These are phyloP conservation scores for Didymella keratinophila DNA, from an alignment of 2,329 filamentous ascomycete species.

Conservation along the genomic window DNA sequence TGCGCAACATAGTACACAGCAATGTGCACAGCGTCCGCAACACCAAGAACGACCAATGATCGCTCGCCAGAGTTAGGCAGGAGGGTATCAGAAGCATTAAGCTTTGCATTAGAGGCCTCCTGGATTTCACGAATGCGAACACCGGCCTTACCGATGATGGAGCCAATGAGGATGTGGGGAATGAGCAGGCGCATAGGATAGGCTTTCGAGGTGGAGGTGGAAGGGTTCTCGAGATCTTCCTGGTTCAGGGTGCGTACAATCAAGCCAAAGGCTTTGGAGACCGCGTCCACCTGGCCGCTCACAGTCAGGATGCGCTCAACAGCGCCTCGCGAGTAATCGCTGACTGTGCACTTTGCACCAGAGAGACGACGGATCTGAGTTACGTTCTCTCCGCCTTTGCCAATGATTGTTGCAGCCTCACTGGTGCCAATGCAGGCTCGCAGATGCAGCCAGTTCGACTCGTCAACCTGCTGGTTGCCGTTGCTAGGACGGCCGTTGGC, in stretches of 20 bases:
- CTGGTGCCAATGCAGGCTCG: slow-evolving; percentile 96
- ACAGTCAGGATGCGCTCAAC: slow-evolving; percentile 98
- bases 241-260: slow-evolving; percentile 99
- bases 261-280: slow-evolving; percentile 97
- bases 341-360: slow-evolving; percentile 97
- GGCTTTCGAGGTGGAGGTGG: slow-evolving; percentile 93
- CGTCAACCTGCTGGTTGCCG: slow-evolving; percentile 72
- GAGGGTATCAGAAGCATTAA: slow-evolving; percentile 96
- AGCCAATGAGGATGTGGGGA: slow-evolving; percentile 96
- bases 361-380: slow-evolving; percentile 95
- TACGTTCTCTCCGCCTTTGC: slow-evolving; percentile 98
- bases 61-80: slow-evolving; percentile 94
- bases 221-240: slow-evolving; percentile 86
- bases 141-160: slow-evolving; percentile 97
- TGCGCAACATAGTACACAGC: slow-evolving; percentile 98
- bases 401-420: slow-evolving; percentile 96
- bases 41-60: slow-evolving; percentile 96
- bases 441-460: slow-evolving; percentile 96
- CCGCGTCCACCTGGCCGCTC: slow-evolving; percentile 93
- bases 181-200: slow-evolving; percentile 95
- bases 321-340: slow-evolving; percentile 95
- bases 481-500: slow-evolving; percentile 60
- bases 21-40: slow-evolving; percentile 98
- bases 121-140: slow-evolving; percentile 98
- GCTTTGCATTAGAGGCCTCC: slow-evolving; percentile 92